Conservation (phyloP, 768 basidiomycete genomes). For the Tulasnella calospora region DNA sequence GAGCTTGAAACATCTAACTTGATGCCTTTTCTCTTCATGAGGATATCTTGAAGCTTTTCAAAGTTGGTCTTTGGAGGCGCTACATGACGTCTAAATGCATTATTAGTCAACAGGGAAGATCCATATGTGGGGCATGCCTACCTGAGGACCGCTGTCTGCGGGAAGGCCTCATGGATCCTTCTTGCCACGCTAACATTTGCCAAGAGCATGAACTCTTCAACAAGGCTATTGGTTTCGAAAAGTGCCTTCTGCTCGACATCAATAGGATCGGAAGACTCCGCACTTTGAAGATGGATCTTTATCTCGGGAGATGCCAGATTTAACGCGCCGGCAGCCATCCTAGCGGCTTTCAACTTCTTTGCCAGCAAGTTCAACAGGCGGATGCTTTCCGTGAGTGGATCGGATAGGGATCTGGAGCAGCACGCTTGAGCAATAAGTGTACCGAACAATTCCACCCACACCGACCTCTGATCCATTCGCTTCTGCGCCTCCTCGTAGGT, state of each 20-base stretch:
- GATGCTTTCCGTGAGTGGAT: slow-evolving; percentile 78
- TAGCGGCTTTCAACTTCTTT: slow-evolving; percentile 69
- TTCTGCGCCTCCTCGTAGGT: slow-evolving; percentile 95
- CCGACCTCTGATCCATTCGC: slow-evolving; percentile 88
- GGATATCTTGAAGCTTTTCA: slow-evolving; percentile 89
- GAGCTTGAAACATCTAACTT: slow-evolving; percentile 86
- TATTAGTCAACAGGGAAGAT: neutral
- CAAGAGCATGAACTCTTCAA: slow-evolving; percentile 98
- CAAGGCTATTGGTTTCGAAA: slow-evolving; percentile 89
- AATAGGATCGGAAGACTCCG: slow-evolving; percentile 91
- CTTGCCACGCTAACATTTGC: slow-evolving; percentile 91
- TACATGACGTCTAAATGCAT: slow-evolving; percentile 63
- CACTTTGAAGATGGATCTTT: slow-evolving; percentile 89
- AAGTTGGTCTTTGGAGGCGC: slow-evolving; percentile 92
- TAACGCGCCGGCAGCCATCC: slow-evolving; percentile 95
- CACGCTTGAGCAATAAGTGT: neutral
- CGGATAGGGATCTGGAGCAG: slow-evolving; percentile 56
- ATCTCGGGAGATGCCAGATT: slow-evolving; percentile 98
- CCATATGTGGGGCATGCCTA: slow-evolving; percentile 34
- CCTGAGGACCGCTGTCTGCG: slow-evolving; percentile 91
- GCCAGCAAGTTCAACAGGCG: slow-evolving; percentile 85
- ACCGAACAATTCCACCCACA: neutral
- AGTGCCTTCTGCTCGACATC: slow-evolving; percentile 95
- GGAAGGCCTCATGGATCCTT: slow-evolving; percentile 91
- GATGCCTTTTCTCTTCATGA: slow-evolving; percentile 78